Evolutionary conservation across 108 stramenopile species (phyloP).

Genomic region (Skeletonema grethae): DNA sequence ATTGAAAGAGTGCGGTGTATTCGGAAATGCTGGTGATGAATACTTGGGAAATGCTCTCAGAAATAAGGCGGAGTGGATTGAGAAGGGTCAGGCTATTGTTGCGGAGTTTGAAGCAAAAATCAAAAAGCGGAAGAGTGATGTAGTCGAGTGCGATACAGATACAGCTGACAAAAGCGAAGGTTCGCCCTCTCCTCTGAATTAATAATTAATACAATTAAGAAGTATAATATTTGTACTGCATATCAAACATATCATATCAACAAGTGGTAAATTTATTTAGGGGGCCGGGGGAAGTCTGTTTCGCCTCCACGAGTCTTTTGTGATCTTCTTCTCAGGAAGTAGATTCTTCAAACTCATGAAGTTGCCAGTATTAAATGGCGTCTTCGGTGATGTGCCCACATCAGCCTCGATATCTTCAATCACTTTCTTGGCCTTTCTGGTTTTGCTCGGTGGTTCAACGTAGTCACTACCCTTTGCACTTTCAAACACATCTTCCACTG

Average conservation of each 20-base stretch:
- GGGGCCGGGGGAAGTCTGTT: background rate
- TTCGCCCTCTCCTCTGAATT: background rate
- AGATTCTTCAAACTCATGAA: background rate
- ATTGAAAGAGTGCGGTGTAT: slow-evolving; percentile 36
- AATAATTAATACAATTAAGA: background rate
- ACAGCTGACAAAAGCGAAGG: background rate
- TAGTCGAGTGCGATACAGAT: background rate
- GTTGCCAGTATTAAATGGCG: background rate
- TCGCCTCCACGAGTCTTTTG: background rate
- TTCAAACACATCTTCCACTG: slow-evolving; percentile 71
- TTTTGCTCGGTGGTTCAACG: slow-evolving; percentile 17
- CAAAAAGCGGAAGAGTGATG: slow-evolving; percentile 12
- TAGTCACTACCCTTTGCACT: slow-evolving; percentile 33
- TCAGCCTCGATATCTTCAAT: background rate
- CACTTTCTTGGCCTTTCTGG: background rate
- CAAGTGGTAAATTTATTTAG: too few species aligned
- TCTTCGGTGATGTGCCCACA: background rate
- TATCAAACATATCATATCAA: too few species aligned
- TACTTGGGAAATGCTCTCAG: slow-evolving; percentile 27
- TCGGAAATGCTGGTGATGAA: slow-evolving; percentile 35
- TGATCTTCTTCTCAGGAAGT: background rate
- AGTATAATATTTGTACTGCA: too few species aligned
- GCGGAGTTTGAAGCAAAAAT: slow-evolving; percentile 13
- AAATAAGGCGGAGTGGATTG: slow-evolving; percentile 33
- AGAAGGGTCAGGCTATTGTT: slow-evolving; percentile 16